phyloP scores from a whole-genome alignment of 1,284 basidiomycete species.

The Naganishia albida region DNA sequence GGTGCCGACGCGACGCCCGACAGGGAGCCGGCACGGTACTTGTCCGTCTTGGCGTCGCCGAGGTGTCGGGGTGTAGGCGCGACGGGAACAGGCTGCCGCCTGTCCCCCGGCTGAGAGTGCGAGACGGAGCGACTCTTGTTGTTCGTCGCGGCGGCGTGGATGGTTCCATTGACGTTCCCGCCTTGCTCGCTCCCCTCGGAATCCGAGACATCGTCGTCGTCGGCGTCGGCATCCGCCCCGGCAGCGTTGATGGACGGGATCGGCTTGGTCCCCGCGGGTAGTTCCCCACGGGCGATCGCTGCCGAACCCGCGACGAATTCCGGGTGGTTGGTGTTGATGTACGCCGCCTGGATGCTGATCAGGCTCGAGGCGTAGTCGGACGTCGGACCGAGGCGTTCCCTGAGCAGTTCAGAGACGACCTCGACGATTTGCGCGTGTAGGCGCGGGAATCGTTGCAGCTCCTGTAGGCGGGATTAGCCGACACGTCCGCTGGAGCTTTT shows the following conservation, averaged over 20 bases:
- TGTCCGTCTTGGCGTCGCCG: constrained; percentile 36
- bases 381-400: constrained; percentile 93
- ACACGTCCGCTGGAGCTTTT: not conserved
- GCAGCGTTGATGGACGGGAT: constrained; percentile 28
- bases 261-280: constrained; percentile 34
- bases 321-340: constrained; percentile 73
- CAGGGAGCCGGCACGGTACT: constrained; percentile 31
- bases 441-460: constrained; percentile 93
- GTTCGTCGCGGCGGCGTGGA: constrained; percentile 50
- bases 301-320: constrained; percentile 55
- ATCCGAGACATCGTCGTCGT: constrained; percentile 44
- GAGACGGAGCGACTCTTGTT: constrained; percentile 74
- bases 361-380: constrained; percentile 94
- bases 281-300: constrained; percentile 52
- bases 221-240: constrained; percentile 28
- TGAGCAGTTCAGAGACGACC: constrained; percentile 91
- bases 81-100: constrained; percentile 35
- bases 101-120: constrained; percentile 73
- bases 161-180: constrained; percentile 31
- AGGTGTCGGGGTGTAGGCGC: constrained; percentile 35
- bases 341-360: constrained; percentile 96
- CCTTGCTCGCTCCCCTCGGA: constrained; percentile 46
- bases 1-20: constrained; percentile 34
- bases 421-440: constrained; percentile 93
- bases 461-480: constrained; percentile 58